A percentile compares a stretch with the other conserved stretches of the same genome.
Conservation (phyloP, 164 flowering plant genomes). For the Dillenia turbinata region DNA sequence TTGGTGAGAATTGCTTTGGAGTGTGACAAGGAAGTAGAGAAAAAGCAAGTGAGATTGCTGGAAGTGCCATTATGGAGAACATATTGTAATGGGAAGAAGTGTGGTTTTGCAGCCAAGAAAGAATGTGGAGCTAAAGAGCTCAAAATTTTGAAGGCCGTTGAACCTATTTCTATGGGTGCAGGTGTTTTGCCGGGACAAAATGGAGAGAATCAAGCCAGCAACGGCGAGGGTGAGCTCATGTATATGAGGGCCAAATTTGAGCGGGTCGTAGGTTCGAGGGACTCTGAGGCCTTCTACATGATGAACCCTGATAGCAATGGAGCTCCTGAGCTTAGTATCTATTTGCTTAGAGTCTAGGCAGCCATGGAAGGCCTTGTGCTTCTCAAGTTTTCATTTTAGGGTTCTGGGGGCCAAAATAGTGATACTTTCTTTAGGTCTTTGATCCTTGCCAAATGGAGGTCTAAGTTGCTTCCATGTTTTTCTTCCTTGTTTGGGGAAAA, state of each 20-base stretch:
- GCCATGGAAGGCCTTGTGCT: too few species aligned
- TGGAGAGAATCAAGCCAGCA: conserved; percentile 10
- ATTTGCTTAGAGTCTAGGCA: conserved; percentile 55
- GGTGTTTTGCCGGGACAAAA: conserved; percentile 55
- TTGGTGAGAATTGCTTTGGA: conserved; percentile 60
- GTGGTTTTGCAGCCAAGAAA: conserved; percentile 43
- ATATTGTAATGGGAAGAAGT: conserved; percentile 58
- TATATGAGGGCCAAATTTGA: conserved; percentile 91
- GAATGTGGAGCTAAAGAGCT: conserved; percentile 46
- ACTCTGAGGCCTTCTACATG: conserved; percentile 84
- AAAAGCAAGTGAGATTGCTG: conserved; percentile 26
- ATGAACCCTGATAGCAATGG: conserved; percentile 74
- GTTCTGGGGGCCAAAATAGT: not conserved
- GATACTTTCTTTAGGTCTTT: conserved; percentile 6
- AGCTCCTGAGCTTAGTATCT: conserved; percentile 79
- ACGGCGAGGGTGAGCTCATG: conserved; percentile 54
- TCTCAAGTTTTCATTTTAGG: too few species aligned
- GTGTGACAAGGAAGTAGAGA: conserved; percentile 35
- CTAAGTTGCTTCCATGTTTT: conserved; percentile 3
- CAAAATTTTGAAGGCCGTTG: conserved; percentile 56
- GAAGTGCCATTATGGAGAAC: conserved; percentile 63
- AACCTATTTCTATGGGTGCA: conserved; percentile 78
- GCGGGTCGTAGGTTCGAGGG: conserved; percentile 68
- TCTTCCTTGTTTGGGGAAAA: conserved; percentile 8
- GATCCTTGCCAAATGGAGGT: too few species aligned